Evolutionary conservation across 805 yeast species (phyloP).

Genomic region (Zygosaccharomyces pseudorouxii): DNA sequence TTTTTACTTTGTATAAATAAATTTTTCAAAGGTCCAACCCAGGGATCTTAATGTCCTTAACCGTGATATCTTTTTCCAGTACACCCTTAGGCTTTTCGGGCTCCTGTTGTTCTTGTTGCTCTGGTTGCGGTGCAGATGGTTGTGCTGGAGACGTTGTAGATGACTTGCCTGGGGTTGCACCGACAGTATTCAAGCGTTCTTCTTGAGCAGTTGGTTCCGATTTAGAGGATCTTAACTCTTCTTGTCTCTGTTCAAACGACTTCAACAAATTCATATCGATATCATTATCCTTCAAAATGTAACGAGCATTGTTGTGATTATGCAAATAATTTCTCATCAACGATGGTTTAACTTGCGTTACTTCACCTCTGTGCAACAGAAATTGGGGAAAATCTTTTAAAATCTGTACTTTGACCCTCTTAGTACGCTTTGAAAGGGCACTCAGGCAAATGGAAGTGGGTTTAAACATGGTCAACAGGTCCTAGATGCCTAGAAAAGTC

Average conservation of each 20-base stretch:
- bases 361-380: conserved; percentile 62
- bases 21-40: conserved; percentile 23
- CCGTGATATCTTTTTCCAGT: conserved; percentile 21
- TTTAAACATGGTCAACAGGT: conserved; percentile 22
- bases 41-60: conserved; percentile 29
- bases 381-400: conserved; percentile 58
- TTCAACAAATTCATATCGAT: conserved; percentile 20
- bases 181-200: background rate
- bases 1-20: conserved; percentile 3
- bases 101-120: background rate
- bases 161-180: background rate
- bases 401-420: conserved; percentile 69
- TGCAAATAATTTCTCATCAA: conserved; percentile 78
- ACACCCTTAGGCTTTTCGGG: conserved; percentile 10
- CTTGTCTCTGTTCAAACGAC: conserved; percentile 12
- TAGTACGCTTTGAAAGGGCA: conserved; percentile 46
- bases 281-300: conserved; percentile 41
- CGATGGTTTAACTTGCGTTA: conserved; percentile 70
- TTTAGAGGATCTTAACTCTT: conserved; percentile 4
- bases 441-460: conserved; percentile 40
- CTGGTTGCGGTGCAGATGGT: background rate
- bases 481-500: background rate
- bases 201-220: background rate
- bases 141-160: background rate
- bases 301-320: conserved; percentile 67